Base-by-base conservation (phyloP, 1,139 yeast species). In the Yamadazyma triangularis region DNA sequence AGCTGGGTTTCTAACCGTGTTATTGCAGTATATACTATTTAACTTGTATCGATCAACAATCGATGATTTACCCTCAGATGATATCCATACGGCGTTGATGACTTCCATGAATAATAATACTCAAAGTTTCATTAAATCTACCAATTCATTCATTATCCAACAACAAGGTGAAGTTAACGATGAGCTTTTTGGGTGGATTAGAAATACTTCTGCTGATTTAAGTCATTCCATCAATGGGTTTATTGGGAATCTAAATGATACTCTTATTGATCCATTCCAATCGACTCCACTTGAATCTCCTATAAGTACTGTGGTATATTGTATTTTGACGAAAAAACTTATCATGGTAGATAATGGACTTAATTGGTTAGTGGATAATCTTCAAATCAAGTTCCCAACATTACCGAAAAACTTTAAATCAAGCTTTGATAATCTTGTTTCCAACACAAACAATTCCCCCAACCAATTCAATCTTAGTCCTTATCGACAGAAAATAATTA, bases 311-410 rank as follows among this genome's bases (percentile, higher is more conserved):
- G 77, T 88, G 1, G 83, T 88, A 4, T 77, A 79, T 30, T 91
- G 98, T 58, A 75, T 85, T 1, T 63, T 91, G 25, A 93, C 88
- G 10, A 65, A 80, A 33, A 91, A 89, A 49, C 53, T 89, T 5
- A 64, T 66, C 4, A 66, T 70, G 21, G 60, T 88, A 1, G 84
- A 84, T 42, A 50, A 68, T 15, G 97, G 95, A 0, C 54, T 89
- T 32, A 70, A 79, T 1, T 91, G 97, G 97, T 60, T 89, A 2
- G 69, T 82, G 44, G 62, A 78, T 21, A 67, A 84, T 41, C 69
- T 89, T 3, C 63, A 73, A 11, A 58, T 89, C 2, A 41, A 60
- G 0, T 50, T 89, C 1, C 96, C 96, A 0, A 47, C 13, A 13
- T 12, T 47, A 13, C 42, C 45, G 2, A 13, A 24, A 5, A 31